Percentiles rank a stretch among this genome's conserved stretches.
These are phyloP conservation scores for Leccinellum luteum DNA, from an alignment of 768 basidiomycete species.

Conservation along the genomic window DNA sequence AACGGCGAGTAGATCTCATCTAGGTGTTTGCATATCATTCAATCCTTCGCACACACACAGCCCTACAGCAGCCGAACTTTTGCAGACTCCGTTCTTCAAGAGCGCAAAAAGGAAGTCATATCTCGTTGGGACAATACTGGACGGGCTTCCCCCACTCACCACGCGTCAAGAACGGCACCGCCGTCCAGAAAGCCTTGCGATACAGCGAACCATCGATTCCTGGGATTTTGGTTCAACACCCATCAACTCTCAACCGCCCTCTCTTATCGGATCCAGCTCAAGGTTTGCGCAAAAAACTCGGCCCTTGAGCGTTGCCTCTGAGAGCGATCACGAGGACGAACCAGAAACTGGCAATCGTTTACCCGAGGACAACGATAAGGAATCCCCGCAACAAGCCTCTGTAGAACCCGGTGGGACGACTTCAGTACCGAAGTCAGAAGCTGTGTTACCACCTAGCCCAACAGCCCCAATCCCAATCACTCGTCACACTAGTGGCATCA, in stretches of 20 bases:
- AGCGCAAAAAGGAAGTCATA: slow-evolving; percentile 74
- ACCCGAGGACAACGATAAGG: slow-evolving; percentile 3
- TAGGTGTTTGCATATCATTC: neutral
- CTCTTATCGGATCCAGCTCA: slow-evolving; percentile 5
- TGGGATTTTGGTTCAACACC: slow-evolving; percentile 71
- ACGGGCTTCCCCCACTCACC: slow-evolving; percentile 69
- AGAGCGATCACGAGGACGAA: slow-evolving; percentile 4
- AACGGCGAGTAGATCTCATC: slow-evolving; percentile 45
- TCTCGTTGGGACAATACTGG: slow-evolving; percentile 74
- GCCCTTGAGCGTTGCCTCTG: slow-evolving; percentile 4
- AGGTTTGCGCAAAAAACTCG: slow-evolving; percentile 3
- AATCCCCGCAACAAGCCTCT: neutral
- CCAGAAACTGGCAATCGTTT: neutral
- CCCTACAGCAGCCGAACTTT: slow-evolving; percentile 74
- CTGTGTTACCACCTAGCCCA: neutral
- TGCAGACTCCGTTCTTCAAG: slow-evolving; percentile 78
- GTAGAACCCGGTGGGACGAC: neutral
- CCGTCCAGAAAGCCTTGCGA: slow-evolving; percentile 35
- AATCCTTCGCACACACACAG: slow-evolving; percentile 35
- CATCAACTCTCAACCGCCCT: slow-evolving; percentile 34
- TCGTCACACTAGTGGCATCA: neutral
- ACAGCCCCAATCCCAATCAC: slow-evolving; percentile 9
- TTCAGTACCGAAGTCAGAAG: neutral
- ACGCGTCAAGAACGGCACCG: slow-evolving; percentile 69
- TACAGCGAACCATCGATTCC: slow-evolving; percentile 61